These are phyloP conservation scores for Syzygium malaccense DNA, from an alignment of 441 rosid genomes.

Conservation along the genomic window DNA sequence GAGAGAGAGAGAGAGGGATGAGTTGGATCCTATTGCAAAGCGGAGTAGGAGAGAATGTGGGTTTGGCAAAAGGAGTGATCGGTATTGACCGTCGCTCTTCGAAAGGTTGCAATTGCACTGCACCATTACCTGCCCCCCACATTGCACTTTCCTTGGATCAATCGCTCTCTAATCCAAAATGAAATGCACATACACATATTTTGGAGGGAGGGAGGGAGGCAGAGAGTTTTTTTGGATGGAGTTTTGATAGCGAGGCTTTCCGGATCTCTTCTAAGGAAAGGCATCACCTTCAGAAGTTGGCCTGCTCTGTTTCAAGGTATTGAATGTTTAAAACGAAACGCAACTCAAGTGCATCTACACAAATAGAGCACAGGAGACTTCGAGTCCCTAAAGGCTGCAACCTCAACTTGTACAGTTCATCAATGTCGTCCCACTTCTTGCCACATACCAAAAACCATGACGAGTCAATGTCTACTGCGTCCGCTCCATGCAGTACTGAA, in stretches of 20 bases:
- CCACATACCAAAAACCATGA: background rate
- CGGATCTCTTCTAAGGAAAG: background rate
- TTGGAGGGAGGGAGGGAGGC: background rate
- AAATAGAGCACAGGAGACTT: background rate
- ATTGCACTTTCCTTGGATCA: background rate
- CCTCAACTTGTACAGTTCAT: background rate
- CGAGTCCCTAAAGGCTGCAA: background rate
- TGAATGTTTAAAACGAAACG: background rate
- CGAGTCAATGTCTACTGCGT: background rate
- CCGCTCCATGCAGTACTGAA: background rate
- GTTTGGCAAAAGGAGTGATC: background rate
- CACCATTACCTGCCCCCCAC: background rate
- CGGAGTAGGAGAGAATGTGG: background rate
- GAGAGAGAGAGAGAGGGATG: constrained; percentile 1
- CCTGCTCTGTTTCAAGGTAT: background rate
- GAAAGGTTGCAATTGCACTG: background rate
- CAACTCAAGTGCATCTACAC: background rate
- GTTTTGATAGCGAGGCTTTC: background rate
- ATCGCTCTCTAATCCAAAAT: background rate
- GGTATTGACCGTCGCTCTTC: background rate
- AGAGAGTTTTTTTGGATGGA: background rate
- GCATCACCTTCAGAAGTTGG: background rate
- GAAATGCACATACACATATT: background rate
- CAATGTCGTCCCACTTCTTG: background rate
- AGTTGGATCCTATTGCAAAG: background rate